Base-by-base conservation (phyloP, 2,329 filamentous ascomycete genomes). In the Byssothecium circinans region DNA sequence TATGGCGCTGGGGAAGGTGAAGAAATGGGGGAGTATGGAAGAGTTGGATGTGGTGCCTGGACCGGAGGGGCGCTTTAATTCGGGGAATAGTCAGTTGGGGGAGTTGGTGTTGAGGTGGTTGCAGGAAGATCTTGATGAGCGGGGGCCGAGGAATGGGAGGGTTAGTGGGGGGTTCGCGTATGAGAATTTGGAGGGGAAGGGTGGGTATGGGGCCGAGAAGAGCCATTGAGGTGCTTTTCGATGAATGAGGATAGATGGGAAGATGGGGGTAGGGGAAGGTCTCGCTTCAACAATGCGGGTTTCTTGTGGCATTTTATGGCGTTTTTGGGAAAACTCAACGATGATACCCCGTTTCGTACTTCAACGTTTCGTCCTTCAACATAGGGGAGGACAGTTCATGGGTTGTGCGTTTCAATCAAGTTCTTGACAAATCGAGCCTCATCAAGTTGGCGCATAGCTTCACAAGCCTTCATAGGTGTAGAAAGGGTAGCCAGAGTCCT, bases 61-160 rank as follows among this genome's bases (percentile, higher is more conserved):
- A 15, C 63, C 60, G 8, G 51, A 47, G 1, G 49, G 40, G 12
- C 47, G 58, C 11, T 49, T 67, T 57, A 74, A 53, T 22, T 78
- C 77, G 2, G 91, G 91, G 29, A 96, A 96, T 71, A 94, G 88
- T 62, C 82, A 84, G 46, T 78, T 97, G 7, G 91, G 92, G 8
- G 88, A 95, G 74, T 73, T 99, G 54, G 94, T 97, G 23, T 75
- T 99, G 58, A 79, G 80, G 45, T 99, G 94, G 94, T 76, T 99
- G 69, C 83, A 83, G 66, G 82, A 88, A 52, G 92, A 97, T 73
- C 72, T 96, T 53, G 76, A 79, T 58, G 85, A 88, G 57, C 78
- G 92, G 56, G 92, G 92, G 0, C 91, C 91, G 2, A 78, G 92
- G 39, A 88, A 82, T 57, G 74, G 76, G 33, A 75, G 75, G 47